phyloP scores from a whole-genome alignment of 768 basidiomycete genomes.

The Termitomyces sp. region DNA sequence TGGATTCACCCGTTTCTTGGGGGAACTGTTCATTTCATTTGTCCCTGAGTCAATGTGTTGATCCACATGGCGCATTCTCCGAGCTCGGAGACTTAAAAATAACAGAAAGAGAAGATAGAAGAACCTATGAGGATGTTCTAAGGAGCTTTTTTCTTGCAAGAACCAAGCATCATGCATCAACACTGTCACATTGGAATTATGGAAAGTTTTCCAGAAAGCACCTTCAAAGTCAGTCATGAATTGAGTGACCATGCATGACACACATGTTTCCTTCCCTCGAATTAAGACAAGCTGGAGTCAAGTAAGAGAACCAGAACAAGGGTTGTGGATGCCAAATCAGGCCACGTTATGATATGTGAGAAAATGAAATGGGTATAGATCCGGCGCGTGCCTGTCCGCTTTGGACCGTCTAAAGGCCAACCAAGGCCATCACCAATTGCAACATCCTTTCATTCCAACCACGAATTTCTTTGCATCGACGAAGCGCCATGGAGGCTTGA shows the following conservation, averaged over 20 bases:
- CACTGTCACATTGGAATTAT: neutral
- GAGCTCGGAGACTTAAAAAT: neutral
- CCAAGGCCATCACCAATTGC: neutral
- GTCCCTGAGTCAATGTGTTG: conserved; percentile 3
- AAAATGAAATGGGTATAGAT: conserved; percentile 1
- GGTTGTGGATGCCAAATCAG: neutral
- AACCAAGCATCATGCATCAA: neutral
- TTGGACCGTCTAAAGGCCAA: neutral
- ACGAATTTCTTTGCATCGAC: conserved; percentile 16
- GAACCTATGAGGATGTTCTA: neutral
- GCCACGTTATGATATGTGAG: neutral
- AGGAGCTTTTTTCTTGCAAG: neutral
- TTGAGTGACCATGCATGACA: neutral
- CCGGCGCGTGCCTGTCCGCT: conserved; percentile 6
- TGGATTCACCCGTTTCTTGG: too few relatives aligned
- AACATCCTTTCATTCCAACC: neutral
- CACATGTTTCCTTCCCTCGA: neutral
- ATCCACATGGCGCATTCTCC: neutral
- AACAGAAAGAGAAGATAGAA: neutral
- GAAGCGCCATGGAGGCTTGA: conserved; percentile 66
- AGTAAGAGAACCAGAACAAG: neutral
- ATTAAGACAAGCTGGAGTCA: neutral
- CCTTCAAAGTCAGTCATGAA: neutral
- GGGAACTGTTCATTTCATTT: neutral
- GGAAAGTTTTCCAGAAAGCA: neutral